phyloP scores from a whole-genome alignment of 1,139 yeast genomes.

The Taphrina flavorubra region DNA sequence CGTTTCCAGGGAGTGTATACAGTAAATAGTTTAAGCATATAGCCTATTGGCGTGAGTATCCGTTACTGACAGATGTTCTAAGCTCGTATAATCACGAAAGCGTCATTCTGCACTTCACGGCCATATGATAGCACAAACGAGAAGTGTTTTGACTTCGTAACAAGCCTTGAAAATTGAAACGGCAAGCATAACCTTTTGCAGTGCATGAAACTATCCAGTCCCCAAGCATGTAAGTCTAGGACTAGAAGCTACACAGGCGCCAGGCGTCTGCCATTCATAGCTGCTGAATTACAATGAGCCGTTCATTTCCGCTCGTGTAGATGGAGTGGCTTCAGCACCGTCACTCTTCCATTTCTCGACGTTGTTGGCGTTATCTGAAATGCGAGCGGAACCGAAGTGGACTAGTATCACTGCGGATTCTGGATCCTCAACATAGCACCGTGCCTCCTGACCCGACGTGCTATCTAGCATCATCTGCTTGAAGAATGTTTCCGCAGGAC shows the following conservation, averaged over 20 bases:
- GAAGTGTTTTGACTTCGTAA: neutral
- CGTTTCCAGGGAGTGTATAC: neutral
- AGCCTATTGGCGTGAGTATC: neutral
- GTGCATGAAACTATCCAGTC: neutral
- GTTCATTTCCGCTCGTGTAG: neutral
- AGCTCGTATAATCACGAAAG: too few species aligned
- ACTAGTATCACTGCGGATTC: slow-evolving; percentile 41
- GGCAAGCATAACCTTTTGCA: neutral
- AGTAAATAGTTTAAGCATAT: neutral
- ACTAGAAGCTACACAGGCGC: neutral
- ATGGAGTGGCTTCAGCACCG: slow-evolving; percentile 31
- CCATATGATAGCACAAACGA: neutral
- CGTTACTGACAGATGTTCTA: neutral
- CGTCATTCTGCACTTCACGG: neutral
- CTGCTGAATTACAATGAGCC: neutral
- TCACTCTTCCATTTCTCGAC: slow-evolving; percentile 41
- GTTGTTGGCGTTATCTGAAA: slow-evolving; percentile 33
- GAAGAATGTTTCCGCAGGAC: slow-evolving; percentile 60
- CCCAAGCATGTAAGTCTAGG: neutral
- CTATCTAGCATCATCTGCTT: slow-evolving; percentile 64
- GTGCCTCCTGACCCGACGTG: slow-evolving; percentile 64
- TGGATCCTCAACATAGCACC: slow-evolving; percentile 51
- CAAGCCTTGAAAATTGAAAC: neutral
- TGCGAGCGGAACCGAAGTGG: slow-evolving; percentile 38
- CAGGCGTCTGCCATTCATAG: too few species aligned